Evolutionary conservation across 352 stramenopile species (phyloP).

Genomic region (Phytopythium sindhum): DNA sequence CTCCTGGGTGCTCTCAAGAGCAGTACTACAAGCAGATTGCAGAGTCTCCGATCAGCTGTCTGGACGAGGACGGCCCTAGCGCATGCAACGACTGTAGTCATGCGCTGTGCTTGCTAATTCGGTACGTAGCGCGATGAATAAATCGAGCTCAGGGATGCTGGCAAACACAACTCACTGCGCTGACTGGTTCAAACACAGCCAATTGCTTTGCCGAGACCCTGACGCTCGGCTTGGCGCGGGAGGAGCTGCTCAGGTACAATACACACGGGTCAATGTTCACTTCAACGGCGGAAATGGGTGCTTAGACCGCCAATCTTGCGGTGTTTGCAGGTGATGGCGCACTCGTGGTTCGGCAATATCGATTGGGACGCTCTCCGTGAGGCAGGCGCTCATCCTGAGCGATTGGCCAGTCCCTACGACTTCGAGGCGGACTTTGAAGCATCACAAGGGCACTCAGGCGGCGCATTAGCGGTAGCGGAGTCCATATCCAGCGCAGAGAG

Average conservation of each 20-base stretch:
- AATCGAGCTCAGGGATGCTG: too few relatives aligned
- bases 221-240: conserved; percentile 35
- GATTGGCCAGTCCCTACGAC: conserved; percentile 28
- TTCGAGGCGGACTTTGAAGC: conserved; percentile 27
- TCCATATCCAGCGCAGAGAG: conserved; percentile 61
- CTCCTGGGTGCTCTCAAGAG: conserved; percentile 12
- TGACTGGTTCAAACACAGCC: conserved; percentile 6
- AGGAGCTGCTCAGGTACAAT: conserved; percentile 28
- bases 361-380: conserved; percentile 37
- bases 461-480: neutral
- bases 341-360: conserved; percentile 59
- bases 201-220: conserved; percentile 32
- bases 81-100: conserved; percentile 13
- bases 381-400: conserved; percentile 9
- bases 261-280: neutral
- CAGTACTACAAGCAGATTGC: conserved; percentile 36
- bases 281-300: neutral
- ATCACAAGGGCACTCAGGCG: neutral
- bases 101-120: neutral
- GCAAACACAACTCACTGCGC: neutral
- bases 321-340: conserved; percentile 41
- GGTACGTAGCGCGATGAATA: neutral
- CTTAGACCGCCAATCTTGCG: neutral
- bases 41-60: neutral
- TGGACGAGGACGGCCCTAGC: conserved; percentile 4